phyloP scores from a whole-genome alignment of 2,329 filamentous ascomycete species.

The Botryotinia calthae region DNA sequence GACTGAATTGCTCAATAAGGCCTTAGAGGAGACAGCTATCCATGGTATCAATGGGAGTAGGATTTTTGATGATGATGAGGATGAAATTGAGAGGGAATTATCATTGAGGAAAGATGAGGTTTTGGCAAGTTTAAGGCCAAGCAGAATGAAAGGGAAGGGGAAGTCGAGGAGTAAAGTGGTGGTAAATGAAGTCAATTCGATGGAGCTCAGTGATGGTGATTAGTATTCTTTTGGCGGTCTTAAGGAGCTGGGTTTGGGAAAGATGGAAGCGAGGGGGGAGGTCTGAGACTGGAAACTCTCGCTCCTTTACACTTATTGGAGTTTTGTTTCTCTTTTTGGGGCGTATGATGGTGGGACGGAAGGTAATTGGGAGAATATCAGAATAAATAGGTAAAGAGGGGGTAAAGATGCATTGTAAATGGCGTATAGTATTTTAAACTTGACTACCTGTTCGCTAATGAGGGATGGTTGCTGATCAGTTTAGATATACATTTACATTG shows the following conservation, averaged over 20 bases:
- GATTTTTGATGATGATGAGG: conserved; percentile 44
- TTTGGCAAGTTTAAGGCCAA: conserved; percentile 42
- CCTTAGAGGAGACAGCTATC: conserved; percentile 60
- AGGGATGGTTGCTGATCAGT: neutral
- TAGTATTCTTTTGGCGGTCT: conserved; percentile 19
- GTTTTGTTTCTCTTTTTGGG: neutral
- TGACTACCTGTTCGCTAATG: neutral
- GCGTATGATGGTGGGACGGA: neutral
- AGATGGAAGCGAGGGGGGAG: neutral
- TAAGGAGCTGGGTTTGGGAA: neutral
- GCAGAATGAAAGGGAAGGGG: conserved; percentile 45
- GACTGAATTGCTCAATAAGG: conserved; percentile 72
- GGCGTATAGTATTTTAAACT: conserved; percentile 14
- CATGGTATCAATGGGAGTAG: conserved; percentile 28
- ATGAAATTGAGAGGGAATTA: conserved; percentile 56
- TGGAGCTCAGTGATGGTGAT: conserved; percentile 58
- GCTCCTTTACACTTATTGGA: neutral
- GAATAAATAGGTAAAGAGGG: neutral
- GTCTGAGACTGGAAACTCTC: neutral
- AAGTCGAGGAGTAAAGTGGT: conserved; percentile 42
- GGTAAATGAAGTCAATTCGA: conserved; percentile 44
- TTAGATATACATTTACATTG: neutral
- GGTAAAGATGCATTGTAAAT: conserved; percentile 10
- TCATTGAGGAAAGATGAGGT: conserved; percentile 48
- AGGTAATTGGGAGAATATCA: neutral